Base-by-base conservation (phyloP, 768 basidiomycete genomes). In the Phylloporus arenicola region DNA sequence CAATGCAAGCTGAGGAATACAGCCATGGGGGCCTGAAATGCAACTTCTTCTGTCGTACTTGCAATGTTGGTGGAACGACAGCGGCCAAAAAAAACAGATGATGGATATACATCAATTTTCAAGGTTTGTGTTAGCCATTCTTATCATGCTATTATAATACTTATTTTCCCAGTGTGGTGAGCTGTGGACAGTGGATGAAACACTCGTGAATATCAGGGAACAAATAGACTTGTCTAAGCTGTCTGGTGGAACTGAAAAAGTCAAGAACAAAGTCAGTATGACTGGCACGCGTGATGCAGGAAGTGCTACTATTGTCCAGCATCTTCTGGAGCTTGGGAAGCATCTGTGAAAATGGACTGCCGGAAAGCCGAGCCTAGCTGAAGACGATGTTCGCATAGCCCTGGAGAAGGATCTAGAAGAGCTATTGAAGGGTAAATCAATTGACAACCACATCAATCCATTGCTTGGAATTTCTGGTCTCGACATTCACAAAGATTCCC, bases 41-140 rank as follows among this genome's bases (percentile, higher is more conserved):
- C 17, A 73, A 71, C n/a, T 58, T 57, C 40, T 60, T 70, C 27
- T 73, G 70, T 34, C 55, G 55, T 3, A 63, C 53, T 6, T 73
- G 70, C 41, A 53, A 67, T n/a, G 64, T 62, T 5, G 64, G 70
- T 2, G 64, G 71, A 2, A 24, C 56, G 0, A 30, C 53, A 9
- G 58, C 16, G 0, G 49, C 57, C n/a, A n/a, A 69, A 68, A 42
- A 38, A 53, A 35, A 44, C 58, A 0, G 56, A 68, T 39, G 50
- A 64, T 10, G 68, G 70, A 4, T 70, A 57, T 53, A 13, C 11
- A 33, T 33, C 31, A 14, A 11, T 33, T 33, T 11, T 33, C 31
- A 33, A 33, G 31, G 31, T 33, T 24, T 24, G 24, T 24, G 24
- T 24, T 6, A 24, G 24, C 24, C 24, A 24, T 24, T 24, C 24